Evolutionary conservation across 1,284 basidiomycete genomes (phyloP).

Genomic region (Pulveroboletus ridleyi): DNA sequence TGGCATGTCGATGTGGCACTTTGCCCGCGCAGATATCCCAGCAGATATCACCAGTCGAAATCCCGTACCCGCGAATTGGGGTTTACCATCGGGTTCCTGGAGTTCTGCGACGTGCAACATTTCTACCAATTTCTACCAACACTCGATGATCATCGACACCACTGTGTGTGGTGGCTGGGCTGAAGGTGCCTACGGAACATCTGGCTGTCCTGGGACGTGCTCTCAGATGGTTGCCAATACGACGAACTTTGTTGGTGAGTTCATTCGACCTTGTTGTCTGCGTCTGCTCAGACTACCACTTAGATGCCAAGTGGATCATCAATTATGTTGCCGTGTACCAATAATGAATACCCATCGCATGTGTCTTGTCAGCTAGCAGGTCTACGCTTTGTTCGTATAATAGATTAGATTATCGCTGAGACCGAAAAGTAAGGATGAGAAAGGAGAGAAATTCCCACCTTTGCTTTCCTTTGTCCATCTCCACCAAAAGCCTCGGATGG

Average conservation of each 20-base stretch:
- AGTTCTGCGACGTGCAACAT: conserved; percentile 69
- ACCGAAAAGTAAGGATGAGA: conserved; percentile 21
- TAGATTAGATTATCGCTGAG: conserved; percentile 14
- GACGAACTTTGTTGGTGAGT: conserved; percentile 64
- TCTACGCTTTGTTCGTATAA: background rate
- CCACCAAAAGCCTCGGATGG: conserved; percentile 35
- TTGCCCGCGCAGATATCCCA: conserved; percentile 72
- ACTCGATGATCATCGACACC: conserved; percentile 74
- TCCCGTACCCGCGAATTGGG: conserved; percentile 75
- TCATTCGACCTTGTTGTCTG: conserved; percentile 12
- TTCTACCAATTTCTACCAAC: conserved; percentile 69
- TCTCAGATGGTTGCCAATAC: conserved; percentile 67
- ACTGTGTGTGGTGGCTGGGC: conserved; percentile 70
- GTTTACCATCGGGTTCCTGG: conserved; percentile 71
- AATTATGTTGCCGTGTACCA: conserved; percentile 53
- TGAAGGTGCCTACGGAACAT: conserved; percentile 51
- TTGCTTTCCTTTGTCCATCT: conserved; percentile 33
- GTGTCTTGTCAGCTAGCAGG: conserved; percentile 6
- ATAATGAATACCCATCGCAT: conserved; percentile 12
- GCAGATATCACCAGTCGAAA: conserved; percentile 61
- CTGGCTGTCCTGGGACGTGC: conserved; percentile 78
- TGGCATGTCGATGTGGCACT: conserved; percentile 84
- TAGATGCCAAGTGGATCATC: conserved; percentile 64
- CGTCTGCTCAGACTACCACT: conserved; percentile 15
- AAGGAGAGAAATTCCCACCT: conserved; percentile 38